Conservation (phyloP, 208 protist species). For the Strigomonas oncopelti region DNA sequence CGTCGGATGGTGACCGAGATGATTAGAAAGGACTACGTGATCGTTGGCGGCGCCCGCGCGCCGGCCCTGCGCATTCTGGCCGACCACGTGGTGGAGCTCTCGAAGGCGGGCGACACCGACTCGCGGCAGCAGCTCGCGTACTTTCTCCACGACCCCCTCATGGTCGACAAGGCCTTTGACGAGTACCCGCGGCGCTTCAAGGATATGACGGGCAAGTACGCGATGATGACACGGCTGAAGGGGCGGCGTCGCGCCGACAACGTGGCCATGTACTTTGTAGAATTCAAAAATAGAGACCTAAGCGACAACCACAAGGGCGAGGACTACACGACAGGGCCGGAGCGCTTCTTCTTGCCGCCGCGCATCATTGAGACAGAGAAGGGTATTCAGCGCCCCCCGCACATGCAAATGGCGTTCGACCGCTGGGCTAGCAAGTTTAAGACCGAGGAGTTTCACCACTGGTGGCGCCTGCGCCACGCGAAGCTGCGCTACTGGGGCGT, state of each 20-base stretch:
- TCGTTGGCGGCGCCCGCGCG: conserved; percentile 81
- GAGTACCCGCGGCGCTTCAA: conserved; percentile 84
- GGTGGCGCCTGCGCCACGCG: conserved; percentile 87
- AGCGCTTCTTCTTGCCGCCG: conserved; percentile 88
- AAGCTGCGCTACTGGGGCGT: conserved; percentile 90
- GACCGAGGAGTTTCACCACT: conserved; percentile 90
- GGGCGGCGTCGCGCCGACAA: conserved; percentile 62
- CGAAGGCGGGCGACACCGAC: conserved; percentile 85
- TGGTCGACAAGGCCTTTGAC: conserved; percentile 91
- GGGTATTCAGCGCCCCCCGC: conserved; percentile 82
- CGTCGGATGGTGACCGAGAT: conserved; percentile 89
- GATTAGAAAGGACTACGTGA: conserved; percentile 86
- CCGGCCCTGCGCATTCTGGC: conserved; percentile 83
- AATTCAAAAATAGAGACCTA: conserved; percentile 87
- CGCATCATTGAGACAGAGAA: conserved; percentile 86
- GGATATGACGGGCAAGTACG: conserved; percentile 82
- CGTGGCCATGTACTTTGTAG: conserved; percentile 88
- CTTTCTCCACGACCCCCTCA: conserved; percentile 84
- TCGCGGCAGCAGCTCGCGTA: conserved; percentile 86
- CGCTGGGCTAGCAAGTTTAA: conserved; percentile 90
- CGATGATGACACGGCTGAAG: conserved; percentile 85
- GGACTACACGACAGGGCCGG: conserved; percentile 75
- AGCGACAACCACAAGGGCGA: conserved; percentile 89
- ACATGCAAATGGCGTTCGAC: conserved; percentile 92
- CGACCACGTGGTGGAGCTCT: conserved; percentile 85